Percentiles rank a stretch among this genome's conserved stretches.
These are phyloP conservation scores for Arachnopeziza araneosa DNA, from an alignment of 2,329 filamentous ascomycete genomes.

Conservation along the genomic window DNA sequence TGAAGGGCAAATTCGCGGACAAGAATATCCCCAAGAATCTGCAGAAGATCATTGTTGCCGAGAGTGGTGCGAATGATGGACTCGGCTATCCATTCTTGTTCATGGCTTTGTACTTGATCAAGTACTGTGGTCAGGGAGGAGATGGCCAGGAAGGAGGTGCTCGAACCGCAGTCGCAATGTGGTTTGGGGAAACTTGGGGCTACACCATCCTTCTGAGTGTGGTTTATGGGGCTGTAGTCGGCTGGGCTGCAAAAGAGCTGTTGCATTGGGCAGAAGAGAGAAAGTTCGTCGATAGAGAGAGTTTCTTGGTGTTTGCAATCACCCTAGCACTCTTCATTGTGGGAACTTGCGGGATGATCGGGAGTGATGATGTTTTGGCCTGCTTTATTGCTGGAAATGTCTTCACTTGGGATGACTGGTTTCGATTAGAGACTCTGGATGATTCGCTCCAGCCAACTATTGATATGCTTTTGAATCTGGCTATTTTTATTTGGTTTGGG, in stretches of 20 bases:
- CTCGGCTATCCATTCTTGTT: constrained; percentile 82
- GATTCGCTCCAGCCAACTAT: constrained; percentile 92
- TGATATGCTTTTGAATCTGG: constrained; percentile 81
- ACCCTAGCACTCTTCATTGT: constrained; percentile 80
- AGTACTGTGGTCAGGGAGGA: constrained; percentile 60
- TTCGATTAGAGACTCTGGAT: constrained; percentile 79
- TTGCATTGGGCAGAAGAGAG: constrained; percentile 79
- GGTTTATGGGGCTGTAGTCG: constrained; percentile 69
- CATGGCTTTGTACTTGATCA: constrained; percentile 76
- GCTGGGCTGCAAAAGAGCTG: constrained; percentile 75
- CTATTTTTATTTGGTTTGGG: constrained; percentile 87
- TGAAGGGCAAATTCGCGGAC: constrained; percentile 90
- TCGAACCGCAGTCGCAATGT: constrained; percentile 63
- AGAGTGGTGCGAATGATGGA: constrained; percentile 86
- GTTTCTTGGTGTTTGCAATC: constrained; percentile 55
- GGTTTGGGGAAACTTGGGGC: constrained; percentile 81
- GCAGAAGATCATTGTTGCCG: constrained; percentile 72
- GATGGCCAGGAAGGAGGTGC: constrained; percentile 51
- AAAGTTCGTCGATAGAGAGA: constrained; percentile 51
- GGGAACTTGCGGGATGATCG: constrained; percentile 86
- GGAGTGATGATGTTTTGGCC: constrained; percentile 83
- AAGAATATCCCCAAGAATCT: constrained; percentile 78
- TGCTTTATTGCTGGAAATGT: constrained; percentile 89
- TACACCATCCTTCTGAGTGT: constrained; percentile 79
- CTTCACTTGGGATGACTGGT: constrained; percentile 94